Evolutionary conservation across 805 yeast species (phyloP).

Genomic region (Blastobotrys robertii): DNA sequence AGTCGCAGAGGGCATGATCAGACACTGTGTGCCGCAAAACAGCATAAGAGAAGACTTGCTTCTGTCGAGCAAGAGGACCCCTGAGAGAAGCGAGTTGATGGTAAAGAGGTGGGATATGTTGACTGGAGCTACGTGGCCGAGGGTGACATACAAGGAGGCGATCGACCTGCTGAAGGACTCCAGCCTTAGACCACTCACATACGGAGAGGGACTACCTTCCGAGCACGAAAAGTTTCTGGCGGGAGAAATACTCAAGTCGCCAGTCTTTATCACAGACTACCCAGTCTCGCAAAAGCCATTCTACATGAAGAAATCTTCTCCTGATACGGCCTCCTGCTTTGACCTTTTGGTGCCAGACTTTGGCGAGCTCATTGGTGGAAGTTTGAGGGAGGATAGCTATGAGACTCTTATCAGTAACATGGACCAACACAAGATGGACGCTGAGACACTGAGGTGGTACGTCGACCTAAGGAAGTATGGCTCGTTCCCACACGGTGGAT

Average conservation of each 20-base stretch:
- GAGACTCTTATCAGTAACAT: constrained; percentile 42
- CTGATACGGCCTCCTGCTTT: constrained; percentile 71
- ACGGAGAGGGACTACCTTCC: constrained; percentile 69
- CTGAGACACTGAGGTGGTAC: constrained; percentile 65
- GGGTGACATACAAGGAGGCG: constrained; percentile 70
- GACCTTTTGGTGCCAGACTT: constrained; percentile 84
- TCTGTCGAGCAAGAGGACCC: constrained; percentile 27
- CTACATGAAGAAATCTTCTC: constrained; percentile 60
- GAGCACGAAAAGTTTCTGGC: constrained; percentile 93
- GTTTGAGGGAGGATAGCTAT: constrained; percentile 70
- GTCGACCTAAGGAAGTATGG: constrained; percentile 65
- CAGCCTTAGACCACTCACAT: constrained; percentile 21
- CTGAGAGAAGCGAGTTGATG: constrained; percentile 27
- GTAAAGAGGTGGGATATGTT: constrained; percentile 51
- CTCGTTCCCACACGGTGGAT: constrained; percentile 90
- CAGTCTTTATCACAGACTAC: constrained; percentile 85
- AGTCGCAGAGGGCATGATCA: constrained; percentile 64
- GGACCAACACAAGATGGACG: constrained; percentile 44
- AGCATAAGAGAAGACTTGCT: constrained; percentile 18
- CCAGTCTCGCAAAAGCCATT: constrained; percentile 77
- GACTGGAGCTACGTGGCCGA: constrained; percentile 45
- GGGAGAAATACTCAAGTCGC: constrained; percentile 50
- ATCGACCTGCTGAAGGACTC: constrained; percentile 38
- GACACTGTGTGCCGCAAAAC: constrained; percentile 31
- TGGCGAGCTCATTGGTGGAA: constrained; percentile 94